A percentile compares a stretch with the other conserved stretches of the same genome.
phyloP scores from a whole-genome alignment of 495 filamentous ascomycete species.

The Podospora tetraspora region DNA sequence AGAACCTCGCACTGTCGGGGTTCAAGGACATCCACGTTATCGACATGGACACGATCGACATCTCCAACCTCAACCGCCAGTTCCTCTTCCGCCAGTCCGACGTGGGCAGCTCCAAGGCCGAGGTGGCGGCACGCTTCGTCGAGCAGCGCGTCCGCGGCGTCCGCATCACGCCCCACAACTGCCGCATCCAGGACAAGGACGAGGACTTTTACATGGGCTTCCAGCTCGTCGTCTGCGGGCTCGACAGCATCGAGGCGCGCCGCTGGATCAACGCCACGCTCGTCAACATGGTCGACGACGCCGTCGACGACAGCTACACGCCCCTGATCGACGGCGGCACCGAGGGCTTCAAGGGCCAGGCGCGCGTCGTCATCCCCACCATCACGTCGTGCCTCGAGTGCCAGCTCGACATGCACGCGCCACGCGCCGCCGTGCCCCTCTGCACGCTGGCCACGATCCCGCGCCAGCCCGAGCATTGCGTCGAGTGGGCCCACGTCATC shows the following conservation, averaged over 20 bases:
- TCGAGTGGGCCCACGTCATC: conserved; percentile 96
- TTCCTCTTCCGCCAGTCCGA: conserved; percentile 92
- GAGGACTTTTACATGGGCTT: conserved; percentile 99
- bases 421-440: conserved; percentile 85
- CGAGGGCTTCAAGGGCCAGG: conserved; percentile 95
- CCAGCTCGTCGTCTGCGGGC: conserved; percentile 85
- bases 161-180: conserved; percentile 86
- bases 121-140: conserved; percentile 87
- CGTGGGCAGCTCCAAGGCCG: conserved; percentile 90
- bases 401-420: conserved; percentile 96
- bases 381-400: conserved; percentile 96
- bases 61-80: conserved; percentile 96
- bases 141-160: conserved; percentile 82
- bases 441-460: conserved; percentile 97
- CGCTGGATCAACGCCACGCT: conserved; percentile 97
- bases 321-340: conserved; percentile 95
- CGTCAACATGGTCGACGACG: conserved; percentile 74
- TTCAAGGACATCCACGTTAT: conserved; percentile 98
- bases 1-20: conserved; percentile 90
- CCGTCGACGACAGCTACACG: conserved; percentile 71
- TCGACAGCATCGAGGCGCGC: conserved; percentile 94
- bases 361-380: conserved; percentile 85
- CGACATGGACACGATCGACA: conserved; percentile 99
- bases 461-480: conserved; percentile 94
- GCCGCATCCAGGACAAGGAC: conserved; percentile 95